phyloP scores from a whole-genome alignment of 352 stramenopile species.

The Globisporangium heterothallicum region DNA sequence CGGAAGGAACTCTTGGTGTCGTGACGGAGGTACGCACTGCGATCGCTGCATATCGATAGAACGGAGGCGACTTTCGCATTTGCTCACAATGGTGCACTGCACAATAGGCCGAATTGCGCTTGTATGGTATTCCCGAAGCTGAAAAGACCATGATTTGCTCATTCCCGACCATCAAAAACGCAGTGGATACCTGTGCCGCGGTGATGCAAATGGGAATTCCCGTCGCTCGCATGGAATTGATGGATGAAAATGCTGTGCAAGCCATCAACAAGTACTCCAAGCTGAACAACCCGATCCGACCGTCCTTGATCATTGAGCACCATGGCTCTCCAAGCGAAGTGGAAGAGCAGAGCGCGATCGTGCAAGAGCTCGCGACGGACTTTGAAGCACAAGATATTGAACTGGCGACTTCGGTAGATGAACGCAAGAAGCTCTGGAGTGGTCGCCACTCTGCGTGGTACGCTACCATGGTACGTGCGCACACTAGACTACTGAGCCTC shows the following conservation, averaged over 20 bases:
- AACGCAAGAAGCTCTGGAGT: constrained; percentile 81
- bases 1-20: constrained; percentile 93
- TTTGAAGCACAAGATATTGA: constrained; percentile 82
- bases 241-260: constrained; percentile 75
- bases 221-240: constrained; percentile 84
- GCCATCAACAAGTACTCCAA: constrained; percentile 87
- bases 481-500: no score
- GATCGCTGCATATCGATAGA: neutral
- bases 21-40: constrained; percentile 81
- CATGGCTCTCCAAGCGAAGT: constrained; percentile 77
- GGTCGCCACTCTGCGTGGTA: constrained; percentile 85
- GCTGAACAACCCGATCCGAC: constrained; percentile 65
- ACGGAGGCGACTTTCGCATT: no score
- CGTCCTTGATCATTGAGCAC: constrained; percentile 95
- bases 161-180: constrained; percentile 89
- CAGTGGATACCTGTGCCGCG: constrained; percentile 74
- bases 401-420: constrained; percentile 58
- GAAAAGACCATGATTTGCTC: constrained; percentile 91
- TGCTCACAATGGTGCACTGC: no score
- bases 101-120: constrained; percentile 87
- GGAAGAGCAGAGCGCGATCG: constrained; percentile 81
- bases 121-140: constrained; percentile 90
- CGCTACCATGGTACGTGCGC: constrained; percentile 61
- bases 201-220: constrained; percentile 88
- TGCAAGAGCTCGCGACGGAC: constrained; percentile 83